Evolutionary conservation across 768 basidiomycete species (phyloP), one percentile per base, ranked within the genome.

Genomic region (Lactarius akahatsu): DNA sequence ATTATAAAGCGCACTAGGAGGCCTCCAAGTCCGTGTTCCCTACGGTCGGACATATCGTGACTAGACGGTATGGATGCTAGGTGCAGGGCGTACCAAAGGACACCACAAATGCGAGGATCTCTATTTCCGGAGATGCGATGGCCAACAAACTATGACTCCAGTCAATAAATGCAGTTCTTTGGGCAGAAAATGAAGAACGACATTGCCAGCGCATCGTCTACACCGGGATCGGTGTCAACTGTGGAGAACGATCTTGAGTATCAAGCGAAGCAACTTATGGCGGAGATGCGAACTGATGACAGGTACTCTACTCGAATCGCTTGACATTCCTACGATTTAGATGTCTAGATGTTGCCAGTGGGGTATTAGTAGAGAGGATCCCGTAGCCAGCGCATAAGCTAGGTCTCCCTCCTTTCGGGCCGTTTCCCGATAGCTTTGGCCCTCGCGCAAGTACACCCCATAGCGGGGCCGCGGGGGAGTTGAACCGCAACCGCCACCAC

Each of bases 191-290:
- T 28, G n/a, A 57, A 59, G 34, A 75, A 86, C 65, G 65, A 89
- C 91, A 95, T 85, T 34, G 92, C 92, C 60, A 93, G 70, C 30
- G 82, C 79, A 74, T 95, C 93, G 72, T 95, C 93, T 4, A 93
- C 88, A 40, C 93, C 93, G 8, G 92, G 91, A 73, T 95, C 92
- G 32, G 91, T 91, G 71, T 93, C 92, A 72, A 92, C 90, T 92
- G 71, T 36, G n/a, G 26, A 41, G 7, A n/a, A 16, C 23, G 28
- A 38, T 40, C 15, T 23, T 41, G 1, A 63, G 30, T 61, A 15
- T 7, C 28, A 30, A 32, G 8, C 30, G n/a, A 40, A 13, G 54
- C 2, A 2, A 57, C 26, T 9, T 41, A 20, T 34, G 18, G 23
- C 32, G 30, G 57, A 34, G 26, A 23, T 43, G 73, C 86, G 77